phyloP scores from a whole-genome alignment of 192 early-diverging fungal species.

The Backusella sp. region DNA sequence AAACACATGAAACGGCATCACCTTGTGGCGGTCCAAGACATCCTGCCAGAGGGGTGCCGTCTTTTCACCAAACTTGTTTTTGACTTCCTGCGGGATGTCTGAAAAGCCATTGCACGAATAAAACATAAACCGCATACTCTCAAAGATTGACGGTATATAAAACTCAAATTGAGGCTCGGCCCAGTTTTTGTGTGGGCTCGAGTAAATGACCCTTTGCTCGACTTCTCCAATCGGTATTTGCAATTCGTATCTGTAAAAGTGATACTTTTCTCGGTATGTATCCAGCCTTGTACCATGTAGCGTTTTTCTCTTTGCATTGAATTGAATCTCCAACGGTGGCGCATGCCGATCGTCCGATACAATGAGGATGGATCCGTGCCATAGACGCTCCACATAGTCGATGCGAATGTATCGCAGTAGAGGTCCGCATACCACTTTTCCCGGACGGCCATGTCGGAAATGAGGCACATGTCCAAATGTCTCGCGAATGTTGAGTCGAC shows the following conservation, averaged over 20 bases:
- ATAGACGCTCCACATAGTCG: slow-evolving; percentile 34
- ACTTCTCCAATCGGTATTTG: slow-evolving; percentile 46
- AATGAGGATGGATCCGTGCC: slow-evolving; percentile 46
- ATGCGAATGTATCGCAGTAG: slow-evolving; percentile 43
- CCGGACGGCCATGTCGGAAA: background rate
- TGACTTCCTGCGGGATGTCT: slow-evolving; percentile 40
- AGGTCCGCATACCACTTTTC: slow-evolving; percentile 39
- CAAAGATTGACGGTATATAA: slow-evolving; percentile 39
- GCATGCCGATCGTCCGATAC: slow-evolving; percentile 35
- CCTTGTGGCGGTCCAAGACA: slow-evolving; percentile 54
- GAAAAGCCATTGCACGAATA: slow-evolving; percentile 75
- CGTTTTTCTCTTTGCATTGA: slow-evolving; percentile 5
- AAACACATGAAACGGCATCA: slow-evolving; percentile 64
- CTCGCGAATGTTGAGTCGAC: background rate
- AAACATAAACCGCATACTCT: slow-evolving; percentile 65
- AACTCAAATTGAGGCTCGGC: slow-evolving; percentile 46
- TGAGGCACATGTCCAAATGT: background rate
- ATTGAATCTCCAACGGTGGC: slow-evolving; percentile 17
- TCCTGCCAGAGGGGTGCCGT: slow-evolving; percentile 65
- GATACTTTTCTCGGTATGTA: slow-evolving; percentile 49
- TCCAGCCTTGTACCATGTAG: slow-evolving; percentile 40
- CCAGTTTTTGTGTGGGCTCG: slow-evolving; percentile 20
- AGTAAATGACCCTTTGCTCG: slow-evolving; percentile 39
- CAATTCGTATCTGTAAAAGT: slow-evolving; percentile 65
- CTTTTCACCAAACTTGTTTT: slow-evolving; percentile 43